Evolutionary conservation across 345 rosid genomes (phyloP).

Genomic region (Ailanthus altissimus): DNA sequence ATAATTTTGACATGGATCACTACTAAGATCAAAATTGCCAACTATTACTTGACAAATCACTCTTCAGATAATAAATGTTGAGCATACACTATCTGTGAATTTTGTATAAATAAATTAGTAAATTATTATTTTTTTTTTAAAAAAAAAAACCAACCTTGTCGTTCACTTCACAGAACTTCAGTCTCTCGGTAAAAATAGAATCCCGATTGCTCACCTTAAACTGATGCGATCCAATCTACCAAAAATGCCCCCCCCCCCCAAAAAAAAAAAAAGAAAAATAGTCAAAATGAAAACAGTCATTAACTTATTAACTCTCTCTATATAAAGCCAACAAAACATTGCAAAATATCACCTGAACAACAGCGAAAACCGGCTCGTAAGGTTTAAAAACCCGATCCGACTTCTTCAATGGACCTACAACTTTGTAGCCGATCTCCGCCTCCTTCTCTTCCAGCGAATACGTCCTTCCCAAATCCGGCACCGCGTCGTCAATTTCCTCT

Average conservation of each 20-base stretch:
- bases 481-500: slow-evolving; percentile 33
- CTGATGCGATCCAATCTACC: slow-evolving; percentile 90
- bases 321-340: background rate
- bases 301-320: no score
- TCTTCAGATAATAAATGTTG: background rate
- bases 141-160: slow-evolving; percentile 57
- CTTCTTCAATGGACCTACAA: slow-evolving; percentile 59
- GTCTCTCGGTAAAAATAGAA: slow-evolving; percentile 71
- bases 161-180: slow-evolving; percentile 91
- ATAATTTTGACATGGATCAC: background rate
- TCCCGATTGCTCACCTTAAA: slow-evolving; percentile 95
- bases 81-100: no score
- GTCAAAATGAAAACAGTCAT: background rate
- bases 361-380: slow-evolving; percentile 78
- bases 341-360: slow-evolving; percentile 67
- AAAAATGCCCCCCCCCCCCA: no score
- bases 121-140: background rate
- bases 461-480: slow-evolving; percentile 44
- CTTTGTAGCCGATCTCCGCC: slow-evolving; percentile 78
- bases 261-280: no score
- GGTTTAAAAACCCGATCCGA: slow-evolving; percentile 65
- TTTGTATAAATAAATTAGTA: background rate
- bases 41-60: background rate
- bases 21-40: background rate
- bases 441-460: slow-evolving; percentile 72